These are phyloP conservation scores for Trichoderma virens DNA, from an alignment of 495 filamentous ascomycete genomes.

Conservation along the genomic window DNA sequence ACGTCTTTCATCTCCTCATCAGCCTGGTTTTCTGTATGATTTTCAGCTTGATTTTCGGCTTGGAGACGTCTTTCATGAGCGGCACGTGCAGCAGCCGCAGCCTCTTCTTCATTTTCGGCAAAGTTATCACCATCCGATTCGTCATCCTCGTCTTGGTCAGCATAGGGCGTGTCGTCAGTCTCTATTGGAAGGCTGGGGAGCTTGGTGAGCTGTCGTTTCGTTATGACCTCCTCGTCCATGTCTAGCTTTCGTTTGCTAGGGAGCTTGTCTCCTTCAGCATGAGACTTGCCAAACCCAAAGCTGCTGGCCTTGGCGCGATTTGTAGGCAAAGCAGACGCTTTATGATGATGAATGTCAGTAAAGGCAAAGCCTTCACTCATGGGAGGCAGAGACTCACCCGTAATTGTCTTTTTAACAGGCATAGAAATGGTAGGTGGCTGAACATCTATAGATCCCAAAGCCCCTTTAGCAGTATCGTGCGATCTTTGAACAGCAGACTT, in stretches of 20 bases:
- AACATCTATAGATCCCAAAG: slow-evolving; percentile 21
- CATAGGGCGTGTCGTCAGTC: slow-evolving; percentile 48
- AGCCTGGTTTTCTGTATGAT: slow-evolving; percentile 36
- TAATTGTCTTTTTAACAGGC: slow-evolving; percentile 46
- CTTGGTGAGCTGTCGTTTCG: slow-evolving; percentile 78
- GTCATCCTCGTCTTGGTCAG: slow-evolving; percentile 54
- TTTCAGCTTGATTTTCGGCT: slow-evolving; percentile 6
- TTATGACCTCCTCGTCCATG: slow-evolving; percentile 81
- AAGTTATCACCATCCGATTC: slow-evolving; percentile 72
- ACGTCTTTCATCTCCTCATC: slow-evolving; percentile 40
- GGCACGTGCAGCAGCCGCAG: slow-evolving; percentile 72
- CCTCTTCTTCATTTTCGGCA: slow-evolving; percentile 78
- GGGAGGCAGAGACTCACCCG: slow-evolving; percentile 33
- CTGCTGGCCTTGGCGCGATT: slow-evolving; percentile 67
- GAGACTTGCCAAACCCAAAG: slow-evolving; percentile 71
- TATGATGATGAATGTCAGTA: slow-evolving; percentile 20
- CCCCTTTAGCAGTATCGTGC: slow-evolving; percentile 24
- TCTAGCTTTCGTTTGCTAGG: slow-evolving; percentile 66
- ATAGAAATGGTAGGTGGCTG: slow-evolving; percentile 27
- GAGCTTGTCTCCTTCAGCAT: slow-evolving; percentile 56
- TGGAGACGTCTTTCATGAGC: slow-evolving; percentile 47
- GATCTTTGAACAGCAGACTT: slow-evolving; percentile 52
- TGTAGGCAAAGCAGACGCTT: slow-evolving; percentile 47
- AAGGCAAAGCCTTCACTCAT: slow-evolving; percentile 17
- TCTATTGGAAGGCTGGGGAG: slow-evolving; percentile 67